These are phyloP conservation scores for Musa beccarii DNA, from an alignment of 176 grass and related monocot species.

Conservation along the genomic window DNA sequence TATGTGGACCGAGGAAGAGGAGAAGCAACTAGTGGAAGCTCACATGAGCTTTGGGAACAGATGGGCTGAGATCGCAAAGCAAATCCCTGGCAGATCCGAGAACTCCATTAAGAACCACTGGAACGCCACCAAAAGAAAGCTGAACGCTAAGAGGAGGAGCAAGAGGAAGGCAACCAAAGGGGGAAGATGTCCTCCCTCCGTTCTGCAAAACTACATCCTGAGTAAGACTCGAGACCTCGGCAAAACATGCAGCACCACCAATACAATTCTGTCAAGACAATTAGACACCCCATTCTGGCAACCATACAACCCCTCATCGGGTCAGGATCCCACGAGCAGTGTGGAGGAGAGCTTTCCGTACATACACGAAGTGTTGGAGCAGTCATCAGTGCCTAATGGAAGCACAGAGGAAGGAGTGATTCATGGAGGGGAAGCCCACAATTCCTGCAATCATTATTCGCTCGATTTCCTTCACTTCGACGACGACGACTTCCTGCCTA, in stretches of 20 bases:
- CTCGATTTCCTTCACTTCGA: too few species aligned
- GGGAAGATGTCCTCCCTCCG: slow-evolving; percentile 15
- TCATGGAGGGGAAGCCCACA: too few species aligned
- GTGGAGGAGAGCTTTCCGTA: too few species aligned
- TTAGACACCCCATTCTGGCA: too few species aligned
- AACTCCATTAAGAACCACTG: slow-evolving; percentile 86
- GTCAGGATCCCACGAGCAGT: too few species aligned
- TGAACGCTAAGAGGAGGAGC: slow-evolving; percentile 40
- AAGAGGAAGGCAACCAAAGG: slow-evolving; percentile 42
- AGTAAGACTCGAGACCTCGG: not conserved
- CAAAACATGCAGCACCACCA: not conserved
- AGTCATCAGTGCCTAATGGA: too few species aligned
- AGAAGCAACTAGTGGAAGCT: slow-evolving; percentile 35
- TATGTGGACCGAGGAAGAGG: slow-evolving; percentile 55
- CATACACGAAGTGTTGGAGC: too few species aligned
- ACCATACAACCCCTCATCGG: too few species aligned
- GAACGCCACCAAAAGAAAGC: slow-evolving; percentile 64
- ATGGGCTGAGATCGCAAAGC: slow-evolving; percentile 49
- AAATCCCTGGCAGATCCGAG: slow-evolving; percentile 52
- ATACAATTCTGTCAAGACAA: not conserved
- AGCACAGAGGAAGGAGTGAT: too few species aligned
- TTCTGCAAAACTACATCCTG: slow-evolving; percentile 59
- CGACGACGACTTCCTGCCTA: too few species aligned
- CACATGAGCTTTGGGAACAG: slow-evolving; percentile 46
- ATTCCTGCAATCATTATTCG: too few species aligned